Base-by-base conservation (phyloP, 2,329 filamentous ascomycete genomes). In the Albophoma yamanashiensis region DNA sequence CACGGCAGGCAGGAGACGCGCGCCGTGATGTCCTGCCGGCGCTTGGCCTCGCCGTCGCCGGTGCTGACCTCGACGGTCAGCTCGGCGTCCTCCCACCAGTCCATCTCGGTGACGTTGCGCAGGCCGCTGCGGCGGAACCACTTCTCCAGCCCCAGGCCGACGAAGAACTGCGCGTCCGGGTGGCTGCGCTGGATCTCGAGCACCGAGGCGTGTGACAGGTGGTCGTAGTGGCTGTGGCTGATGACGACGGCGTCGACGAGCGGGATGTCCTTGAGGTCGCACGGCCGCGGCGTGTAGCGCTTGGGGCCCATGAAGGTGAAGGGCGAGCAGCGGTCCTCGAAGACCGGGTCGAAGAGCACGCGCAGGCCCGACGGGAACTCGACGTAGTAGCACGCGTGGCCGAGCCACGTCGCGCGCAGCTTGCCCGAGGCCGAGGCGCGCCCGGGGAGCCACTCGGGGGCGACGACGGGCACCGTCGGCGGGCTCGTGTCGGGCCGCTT, bases 301-400 rank as follows among this genome's bases (percentile, higher is more conserved):
- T 89, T 89, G 2, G 92, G 89, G 0, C 85, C 85, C 60, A 89
- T 68, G 65, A 85, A 86, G 43, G 79, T 80, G 65, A 93, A 79
- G 0, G 93, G 93, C 38, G 88, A 87, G 75, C 93, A 97, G 67
- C 91, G 86, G 63, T 91, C 85, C 71, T 93, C 91, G 65, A 97
- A 96, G 40, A 97, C 92, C 1, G 93, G 93, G 69, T 97, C 93
- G 71, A 96, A 97, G 4, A 97, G 83, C 4, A 96, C 91, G 59
- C 93, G 86, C 58, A 97, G 79, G 0, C 93, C 93, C 17, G 83
- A 82, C 1, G 92, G 91, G 68, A 92, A 97, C 73, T 97, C 93
- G 66, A 96, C 85, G 68, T 91, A 92, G 77, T 92, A 96, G 77
- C 92, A 96, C 4, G 93, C 92, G 73, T 97, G 93, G 42, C 93